phyloP scores from a whole-genome alignment of 225 moss, liverwort and hornwort species.

The Polytrichum formosum region DNA sequence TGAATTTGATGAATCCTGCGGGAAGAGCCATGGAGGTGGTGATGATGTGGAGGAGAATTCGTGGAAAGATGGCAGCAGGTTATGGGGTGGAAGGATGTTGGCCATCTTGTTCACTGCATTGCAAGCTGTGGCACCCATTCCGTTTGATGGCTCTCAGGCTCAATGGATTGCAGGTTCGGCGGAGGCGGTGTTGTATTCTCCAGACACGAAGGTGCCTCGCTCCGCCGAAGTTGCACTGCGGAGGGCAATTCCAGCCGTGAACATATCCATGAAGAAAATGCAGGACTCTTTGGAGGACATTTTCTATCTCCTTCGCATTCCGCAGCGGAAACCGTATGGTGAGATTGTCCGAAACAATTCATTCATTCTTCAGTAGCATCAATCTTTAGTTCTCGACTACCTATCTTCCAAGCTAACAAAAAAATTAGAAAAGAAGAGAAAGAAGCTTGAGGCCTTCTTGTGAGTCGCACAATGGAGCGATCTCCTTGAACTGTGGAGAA shows the following conservation, averaged over 20 bases:
- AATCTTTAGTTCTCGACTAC: too few relatives aligned
- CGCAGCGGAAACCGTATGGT: slow-evolving; percentile 98
- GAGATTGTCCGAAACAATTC: slow-evolving; percentile 2
- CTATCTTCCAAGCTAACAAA: too few relatives aligned
- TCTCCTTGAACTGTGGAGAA: too few relatives aligned
- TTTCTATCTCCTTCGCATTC: slow-evolving; percentile 93
- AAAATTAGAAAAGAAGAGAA: too few relatives aligned
- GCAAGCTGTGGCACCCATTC: slow-evolving; percentile 68
- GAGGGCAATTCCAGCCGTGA: slow-evolving; percentile 94
- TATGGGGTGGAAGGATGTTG: slow-evolving; percentile 21
- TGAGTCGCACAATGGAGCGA: too few relatives aligned
- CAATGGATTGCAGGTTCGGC: slow-evolving; percentile 53
- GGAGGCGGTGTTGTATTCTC: slow-evolving; percentile 88
- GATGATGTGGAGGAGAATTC: slow-evolving; percentile 6
- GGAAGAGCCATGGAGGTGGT: neutral
- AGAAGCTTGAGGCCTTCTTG: too few relatives aligned
- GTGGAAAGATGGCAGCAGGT: slow-evolving; percentile 20
- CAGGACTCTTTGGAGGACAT: slow-evolving; percentile 99
- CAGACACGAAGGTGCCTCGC: slow-evolving; percentile 96
- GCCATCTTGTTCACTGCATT: slow-evolving; percentile 45
- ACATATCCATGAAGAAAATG: slow-evolving; percentile 64
- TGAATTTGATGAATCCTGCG: slow-evolving; percentile 1
- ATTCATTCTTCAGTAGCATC: too few relatives aligned
- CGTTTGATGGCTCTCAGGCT: slow-evolving; percentile 29
- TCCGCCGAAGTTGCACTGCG: slow-evolving; percentile 93